A percentile compares a stretch with the other conserved stretches of the same genome.
Conservation (phyloP, 192 early-diverging fungal species). For the Entophlyctis helioformis region DNA sequence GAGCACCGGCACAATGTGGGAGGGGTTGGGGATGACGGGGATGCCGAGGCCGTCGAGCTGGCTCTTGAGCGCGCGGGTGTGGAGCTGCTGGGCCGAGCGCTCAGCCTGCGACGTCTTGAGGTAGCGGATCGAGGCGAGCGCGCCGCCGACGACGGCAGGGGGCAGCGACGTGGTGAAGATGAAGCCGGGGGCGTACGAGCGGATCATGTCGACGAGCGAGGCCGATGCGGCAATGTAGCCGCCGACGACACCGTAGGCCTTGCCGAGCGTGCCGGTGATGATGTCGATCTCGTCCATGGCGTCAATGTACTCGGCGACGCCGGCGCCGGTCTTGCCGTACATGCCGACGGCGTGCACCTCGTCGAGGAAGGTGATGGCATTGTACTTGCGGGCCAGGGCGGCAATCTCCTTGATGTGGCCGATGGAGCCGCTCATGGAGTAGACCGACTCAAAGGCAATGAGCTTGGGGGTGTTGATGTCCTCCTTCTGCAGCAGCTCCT, state of each 20-base stretch:
- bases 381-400: constrained; percentile 83
- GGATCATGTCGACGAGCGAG: constrained; percentile 83
- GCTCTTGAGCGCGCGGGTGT: constrained; percentile 80
- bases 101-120: constrained; percentile 75
- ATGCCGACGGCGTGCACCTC: constrained; percentile 99
- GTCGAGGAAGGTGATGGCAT: constrained; percentile 92
- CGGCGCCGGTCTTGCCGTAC: constrained; percentile 87
- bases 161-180: constrained; percentile 99
- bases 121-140: constrained; percentile 85
- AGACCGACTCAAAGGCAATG: constrained; percentile 93
- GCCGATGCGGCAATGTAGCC: constrained; percentile 92
- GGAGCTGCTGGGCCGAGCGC: constrained; percentile 84
- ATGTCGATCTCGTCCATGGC: constrained; percentile 86
- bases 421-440: constrained; percentile 94
- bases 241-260: constrained; percentile 94
- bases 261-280: constrained; percentile 91
- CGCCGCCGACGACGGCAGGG: constrained; percentile 81
- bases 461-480: constrained; percentile 83
- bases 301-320: constrained; percentile 90
- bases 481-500: constrained; percentile 65
- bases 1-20: constrained; percentile 97
- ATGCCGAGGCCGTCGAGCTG: constrained; percentile 71
- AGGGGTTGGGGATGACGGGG: constrained; percentile 96
- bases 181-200: constrained; percentile 95
- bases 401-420: constrained; percentile 86